These are phyloP conservation scores for Beauveria australis DNA, from an alignment of 2,329 filamentous ascomycete genomes.

Conservation along the genomic window DNA sequence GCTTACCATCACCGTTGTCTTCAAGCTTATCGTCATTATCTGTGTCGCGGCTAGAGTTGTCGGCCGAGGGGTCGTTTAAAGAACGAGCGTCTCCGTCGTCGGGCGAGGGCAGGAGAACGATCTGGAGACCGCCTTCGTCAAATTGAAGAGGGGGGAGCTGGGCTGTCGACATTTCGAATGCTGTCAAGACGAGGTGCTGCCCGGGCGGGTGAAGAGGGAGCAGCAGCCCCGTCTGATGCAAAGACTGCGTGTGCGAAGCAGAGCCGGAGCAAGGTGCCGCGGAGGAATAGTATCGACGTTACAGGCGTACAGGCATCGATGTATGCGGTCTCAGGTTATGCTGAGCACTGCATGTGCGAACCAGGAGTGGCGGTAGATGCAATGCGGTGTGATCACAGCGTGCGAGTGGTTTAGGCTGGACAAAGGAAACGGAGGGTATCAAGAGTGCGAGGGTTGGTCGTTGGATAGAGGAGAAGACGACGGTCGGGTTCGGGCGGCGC, in stretches of 20 bases:
- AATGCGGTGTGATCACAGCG: neutral
- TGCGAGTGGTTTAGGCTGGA: neutral
- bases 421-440: neutral
- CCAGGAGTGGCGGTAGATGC: neutral
- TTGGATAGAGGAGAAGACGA: neutral
- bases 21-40: neutral
- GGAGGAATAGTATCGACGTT: neutral
- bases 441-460: neutral
- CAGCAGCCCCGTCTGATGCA: conserved; percentile 7
- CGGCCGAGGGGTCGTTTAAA: neutral
- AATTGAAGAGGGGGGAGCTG: conserved; percentile 13
- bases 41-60: neutral
- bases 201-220: neutral
- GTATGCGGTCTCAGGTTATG: neutral
- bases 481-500: neutral
- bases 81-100: neutral
- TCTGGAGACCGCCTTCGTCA: conserved; percentile 9
- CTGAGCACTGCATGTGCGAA: neutral
- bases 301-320: conserved; percentile 6
- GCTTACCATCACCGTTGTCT: neutral
- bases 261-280: neutral
- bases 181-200: conserved; percentile 5
- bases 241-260: neutral
- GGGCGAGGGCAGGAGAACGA: conserved; percentile 9
- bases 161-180: conserved; percentile 6